Conservation (phyloP, 495 filamentous ascomycete species). For the Penicillium salamii region DNA sequence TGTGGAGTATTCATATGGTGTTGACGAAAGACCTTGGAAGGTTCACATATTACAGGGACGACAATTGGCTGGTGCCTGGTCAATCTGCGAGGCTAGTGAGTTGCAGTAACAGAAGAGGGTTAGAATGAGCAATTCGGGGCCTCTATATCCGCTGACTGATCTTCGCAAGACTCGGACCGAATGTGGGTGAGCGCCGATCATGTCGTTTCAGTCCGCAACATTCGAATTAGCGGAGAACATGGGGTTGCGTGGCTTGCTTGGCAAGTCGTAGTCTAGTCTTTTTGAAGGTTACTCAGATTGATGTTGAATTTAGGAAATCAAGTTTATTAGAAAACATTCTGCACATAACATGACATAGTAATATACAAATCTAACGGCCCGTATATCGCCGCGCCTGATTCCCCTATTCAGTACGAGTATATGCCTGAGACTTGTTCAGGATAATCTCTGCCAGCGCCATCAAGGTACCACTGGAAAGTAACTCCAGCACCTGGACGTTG, state of each 20-base stretch:
- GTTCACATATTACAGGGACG: not conserved
- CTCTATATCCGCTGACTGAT: conserved; percentile 1
- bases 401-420: not conserved
- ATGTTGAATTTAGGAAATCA: no score
- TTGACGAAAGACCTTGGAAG: not conserved
- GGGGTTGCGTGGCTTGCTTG: not conserved
- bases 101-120: not conserved
- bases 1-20: not conserved
- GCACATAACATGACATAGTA: not conserved
- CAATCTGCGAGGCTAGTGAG: not conserved
- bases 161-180: not conserved
- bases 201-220: not conserved
- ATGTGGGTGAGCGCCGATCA: not conserved
- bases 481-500: conserved; percentile 33
- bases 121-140: not conserved
- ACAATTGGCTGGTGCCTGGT: not conserved
- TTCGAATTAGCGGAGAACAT: not conserved
- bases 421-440: conserved; percentile 26
- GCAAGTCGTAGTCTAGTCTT: no score
- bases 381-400: not conserved
- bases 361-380: not conserved
- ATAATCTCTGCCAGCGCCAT: conserved; percentile 30
- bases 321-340: not conserved
- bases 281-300: no score
- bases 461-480: conserved; percentile 28